Evolutionary conservation across 2,329 filamentous ascomycete genomes (phyloP), one percentile per base, ranked within the genome.

Genomic region (Sodiomyces alkalinus): DNA sequence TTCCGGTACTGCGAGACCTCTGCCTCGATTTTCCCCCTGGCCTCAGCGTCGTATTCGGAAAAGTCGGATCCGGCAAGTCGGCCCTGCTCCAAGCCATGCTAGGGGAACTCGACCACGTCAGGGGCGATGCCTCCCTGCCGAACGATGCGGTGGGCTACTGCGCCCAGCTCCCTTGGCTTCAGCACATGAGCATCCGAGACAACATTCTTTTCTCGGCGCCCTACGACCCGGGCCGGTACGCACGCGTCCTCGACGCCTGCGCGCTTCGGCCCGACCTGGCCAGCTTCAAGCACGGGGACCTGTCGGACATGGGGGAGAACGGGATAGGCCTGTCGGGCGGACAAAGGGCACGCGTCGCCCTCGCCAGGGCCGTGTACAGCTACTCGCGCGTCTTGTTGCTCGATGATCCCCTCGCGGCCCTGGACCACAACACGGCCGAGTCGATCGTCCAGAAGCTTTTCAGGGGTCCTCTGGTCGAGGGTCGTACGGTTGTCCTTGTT

Each of bases 401-500:
- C 3, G 72, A 77, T 31, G 72, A 77, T 32, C 69, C 72, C 1
- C 62, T 77, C 17, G 70, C 72, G 3, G 66, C 72, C 0, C 46
- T 77, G 7, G 72, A 77, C 25, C 69, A 75, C 30, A 60, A 70
- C 17, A 77, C 72, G 0, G 69, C 68, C 1, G 68, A 51, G 47
- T 65, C 44, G 40, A 81, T 58, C 48, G 41, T 93, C 63, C 68
- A 53, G 36, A 68, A 57, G 49, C 64, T 56, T 39, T 59, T 83
- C 28, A 61, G 65, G 13, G 66, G 67, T 0, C 58, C 75, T 0
- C 65, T 78, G 0, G 55, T 65, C 7, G 65, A 71, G 31, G 64
- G 60, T 6, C 65, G 80, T 5, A 80, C 78, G 0, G 74, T 81
- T 0, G 68, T 90, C n/a, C 69, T 85, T 22, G 80, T 87, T 26